Base-by-base conservation (phyloP, 2,329 filamentous ascomycete species). In the Aspergillus intermedius region DNA sequence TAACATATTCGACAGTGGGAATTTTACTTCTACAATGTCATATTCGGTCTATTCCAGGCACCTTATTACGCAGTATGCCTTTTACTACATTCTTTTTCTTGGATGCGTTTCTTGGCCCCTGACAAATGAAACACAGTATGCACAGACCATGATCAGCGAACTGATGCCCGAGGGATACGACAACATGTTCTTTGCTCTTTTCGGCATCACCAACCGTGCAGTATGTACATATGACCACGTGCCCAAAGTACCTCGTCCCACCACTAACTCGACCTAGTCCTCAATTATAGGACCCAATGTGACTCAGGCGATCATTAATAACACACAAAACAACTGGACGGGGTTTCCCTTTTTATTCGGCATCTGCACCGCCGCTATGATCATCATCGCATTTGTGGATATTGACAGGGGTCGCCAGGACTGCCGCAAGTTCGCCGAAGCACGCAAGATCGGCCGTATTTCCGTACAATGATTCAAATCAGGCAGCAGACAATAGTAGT, bases 111-210 rank as follows among this genome's bases (percentile, higher is more conserved):
- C 9, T 25, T 44, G 32, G 35, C 34, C 12, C 39, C 42, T 43
- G 41, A 49, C 37, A 12, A n/a, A 28, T 12, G 22, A 17, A 23
- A 35, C 15, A 25, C 47, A 68, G 56, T 73, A 72, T 49, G 60
- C 69, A 10, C 69, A 73, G 61, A 72, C 69, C 2, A 72, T 73
- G 70, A 71, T 73, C 49, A 70, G 67, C 42, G 69, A 73, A 37
- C 60, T 73, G 12, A 72, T 70, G 54, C 70, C 69, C 2, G 58
- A 61, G 12, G 69, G 70, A 12, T 73, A 71, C 42, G 69, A 73
- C 48, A 72, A 72, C 17, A 72, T 73, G 68, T 72, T 73, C 51
- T 73, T 72, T 32, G 68, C 68, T 2, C 54, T 73, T 3, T 72
- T 73, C 48, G 69, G 70, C 4, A 72, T 73, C 40, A 73, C 70